Percentiles rank a stretch among this genome's conserved stretches.
phyloP scores from a whole-genome alignment of 805 yeast genomes.

The Candida morakotiae region DNA sequence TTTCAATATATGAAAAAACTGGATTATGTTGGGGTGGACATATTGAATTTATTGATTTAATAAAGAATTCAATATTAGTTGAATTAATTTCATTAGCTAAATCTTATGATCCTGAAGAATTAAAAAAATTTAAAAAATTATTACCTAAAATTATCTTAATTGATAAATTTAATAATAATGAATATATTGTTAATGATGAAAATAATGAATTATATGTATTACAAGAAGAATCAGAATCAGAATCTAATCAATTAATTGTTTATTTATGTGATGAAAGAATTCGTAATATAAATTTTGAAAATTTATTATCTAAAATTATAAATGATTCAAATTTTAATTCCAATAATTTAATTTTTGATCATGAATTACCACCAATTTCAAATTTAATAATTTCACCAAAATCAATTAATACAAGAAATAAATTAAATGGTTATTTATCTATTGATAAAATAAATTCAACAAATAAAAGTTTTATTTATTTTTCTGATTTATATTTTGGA shows the following conservation, averaged over 20 bases:
- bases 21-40: slow-evolving; percentile 19
- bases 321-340: not conserved
- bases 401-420: slow-evolving; percentile 3
- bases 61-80: slow-evolving; percentile 15
- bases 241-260: slow-evolving; percentile 9
- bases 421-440: slow-evolving; percentile 11
- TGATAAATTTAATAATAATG: slow-evolving; percentile 9
- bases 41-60: slow-evolving; percentile 9
- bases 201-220: not conserved
- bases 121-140: slow-evolving; percentile 7
- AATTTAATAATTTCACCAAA: slow-evolving; percentile 14
- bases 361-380: slow-evolving; percentile 12
- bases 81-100: slow-evolving; percentile 16
- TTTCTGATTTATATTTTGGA: slow-evolving; percentile 13
- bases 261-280: slow-evolving; percentile 15
- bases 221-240: not conserved
- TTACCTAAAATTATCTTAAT: slow-evolving; percentile 15
- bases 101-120: slow-evolving; percentile 10
- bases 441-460: slow-evolving; percentile 2
- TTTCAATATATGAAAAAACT: slow-evolving; percentile 19
- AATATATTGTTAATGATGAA: slow-evolving; percentile 5
- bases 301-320: not conserved
- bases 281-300: slow-evolving; percentile 6
- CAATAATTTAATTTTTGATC: slow-evolving; percentile 5
- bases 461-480: slow-evolving; percentile 10